A percentile compares a stretch with the other conserved stretches of the same genome.
phyloP scores from a whole-genome alignment of 2,329 filamentous ascomycete species.

The Aulographum hederae region DNA sequence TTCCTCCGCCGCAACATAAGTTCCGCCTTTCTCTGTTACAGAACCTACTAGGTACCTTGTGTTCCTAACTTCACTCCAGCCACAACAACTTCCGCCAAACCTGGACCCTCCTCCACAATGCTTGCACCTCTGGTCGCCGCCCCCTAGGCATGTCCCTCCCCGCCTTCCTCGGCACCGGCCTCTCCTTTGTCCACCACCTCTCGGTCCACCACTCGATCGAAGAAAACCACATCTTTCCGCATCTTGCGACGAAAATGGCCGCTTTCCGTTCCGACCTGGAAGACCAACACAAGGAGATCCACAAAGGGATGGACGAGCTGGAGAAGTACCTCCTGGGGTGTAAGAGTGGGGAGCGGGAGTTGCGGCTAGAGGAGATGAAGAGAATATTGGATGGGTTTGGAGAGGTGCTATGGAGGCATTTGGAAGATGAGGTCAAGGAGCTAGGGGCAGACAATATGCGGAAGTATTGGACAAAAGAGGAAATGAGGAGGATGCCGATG shows the following conservation, averaged over 20 bases:
- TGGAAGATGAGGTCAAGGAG: conserved; percentile 68
- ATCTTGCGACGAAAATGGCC: conserved; percentile 60
- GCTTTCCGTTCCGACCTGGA: conserved; percentile 51
- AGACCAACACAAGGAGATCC: conserved; percentile 62
- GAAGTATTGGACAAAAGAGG: conserved; percentile 58
- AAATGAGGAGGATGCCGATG: conserved; percentile 31
- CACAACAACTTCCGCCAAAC: conserved; percentile 59
- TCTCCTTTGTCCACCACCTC: conserved; percentile 55
- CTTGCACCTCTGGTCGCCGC: conserved; percentile 40
- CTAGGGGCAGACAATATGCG: conserved; percentile 78
- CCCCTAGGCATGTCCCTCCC: conserved; percentile 46
- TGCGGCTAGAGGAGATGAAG: conserved; percentile 41
- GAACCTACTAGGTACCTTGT: too few species aligned
- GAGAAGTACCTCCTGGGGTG: conserved; percentile 47
- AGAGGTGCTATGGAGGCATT: conserved; percentile 59
- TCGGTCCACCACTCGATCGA: conserved; percentile 67
- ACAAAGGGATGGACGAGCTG: conserved; percentile 52
- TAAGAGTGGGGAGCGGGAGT: conserved; percentile 40
- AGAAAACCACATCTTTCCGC: conserved; percentile 63
- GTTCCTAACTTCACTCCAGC: too few species aligned
- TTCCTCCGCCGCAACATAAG: conserved; percentile 20
- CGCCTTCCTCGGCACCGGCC: conserved; percentile 47
- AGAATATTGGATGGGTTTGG: conserved; percentile 62
- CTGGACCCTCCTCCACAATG: conserved; percentile 54
- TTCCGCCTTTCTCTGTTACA: too few species aligned